Conservation (phyloP, 805 yeast species). For the Yamadazyma scolyti region DNA sequence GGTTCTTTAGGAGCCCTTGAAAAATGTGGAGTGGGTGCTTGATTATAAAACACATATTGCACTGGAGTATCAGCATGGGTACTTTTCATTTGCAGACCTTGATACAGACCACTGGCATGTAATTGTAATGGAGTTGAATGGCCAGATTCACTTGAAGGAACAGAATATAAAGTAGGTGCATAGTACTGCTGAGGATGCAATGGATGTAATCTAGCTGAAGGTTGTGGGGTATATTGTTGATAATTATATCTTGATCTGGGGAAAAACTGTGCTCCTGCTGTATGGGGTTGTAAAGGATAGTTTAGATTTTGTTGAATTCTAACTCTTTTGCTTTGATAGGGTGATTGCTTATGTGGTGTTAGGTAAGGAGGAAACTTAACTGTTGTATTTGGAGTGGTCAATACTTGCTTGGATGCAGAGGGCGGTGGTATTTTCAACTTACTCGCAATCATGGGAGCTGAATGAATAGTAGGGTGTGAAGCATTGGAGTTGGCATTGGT, state of each 20-base stretch:
- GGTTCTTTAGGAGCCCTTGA: neutral
- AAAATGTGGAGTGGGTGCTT: too few species aligned
- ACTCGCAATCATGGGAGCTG: conserved; percentile 27
- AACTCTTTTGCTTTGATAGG: conserved; percentile 9
- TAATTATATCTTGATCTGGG: conserved; percentile 8
- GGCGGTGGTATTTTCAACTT: conserved; percentile 1
- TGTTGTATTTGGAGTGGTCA: conserved; percentile 8
- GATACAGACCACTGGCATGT: too few species aligned
- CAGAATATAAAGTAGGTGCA: too few species aligned
- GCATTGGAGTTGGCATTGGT: conserved; percentile 4
- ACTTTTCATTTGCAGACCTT: too few species aligned
- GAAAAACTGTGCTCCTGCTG: conserved; percentile 8
- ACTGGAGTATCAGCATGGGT: too few species aligned
- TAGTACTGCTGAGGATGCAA: too few species aligned
- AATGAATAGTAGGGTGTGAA: conserved; percentile 22
- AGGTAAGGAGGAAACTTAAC: conserved; percentile 11
- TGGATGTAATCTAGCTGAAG: conserved; percentile 7
- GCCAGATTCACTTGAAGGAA: too few species aligned
- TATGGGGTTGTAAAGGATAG: conserved; percentile 11
- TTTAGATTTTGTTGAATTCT: too few species aligned
- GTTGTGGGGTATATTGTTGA: conserved; percentile 14
- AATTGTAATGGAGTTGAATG: too few species aligned
- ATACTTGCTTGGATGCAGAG: conserved; percentile 3
- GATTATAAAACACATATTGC: too few species aligned
- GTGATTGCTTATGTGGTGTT: conserved; percentile 14